Conservation (phyloP, 257 asterid genomes). For the Nemophila menziesii region DNA sequence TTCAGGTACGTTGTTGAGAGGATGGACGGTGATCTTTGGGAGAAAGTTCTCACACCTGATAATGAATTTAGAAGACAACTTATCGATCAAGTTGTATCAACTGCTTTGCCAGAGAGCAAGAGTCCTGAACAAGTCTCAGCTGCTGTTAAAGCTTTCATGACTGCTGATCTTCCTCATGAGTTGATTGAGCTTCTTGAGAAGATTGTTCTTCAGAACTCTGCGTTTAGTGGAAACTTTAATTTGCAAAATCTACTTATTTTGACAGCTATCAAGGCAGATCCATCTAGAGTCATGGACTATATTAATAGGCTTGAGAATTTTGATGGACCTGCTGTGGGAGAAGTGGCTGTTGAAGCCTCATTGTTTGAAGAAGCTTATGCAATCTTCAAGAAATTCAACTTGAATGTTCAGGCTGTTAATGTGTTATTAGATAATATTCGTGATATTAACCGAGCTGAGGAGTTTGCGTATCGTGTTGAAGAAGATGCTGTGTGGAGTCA, state of each 20-base stretch:
- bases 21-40: conserved; percentile 99
- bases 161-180: conserved; percentile 99
- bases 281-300: conserved; percentile 97
- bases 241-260: conserved; percentile 84
- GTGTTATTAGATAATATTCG: conserved; percentile 83
- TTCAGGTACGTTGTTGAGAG: conserved; percentile 93
- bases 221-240: conserved; percentile 97
- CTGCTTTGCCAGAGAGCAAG: conserved; percentile 99
- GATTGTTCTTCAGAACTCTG: conserved; percentile 95
- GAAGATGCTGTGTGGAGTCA: conserved; percentile 99
- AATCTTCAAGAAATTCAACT: conserved; percentile 90
- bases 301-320: conserved; percentile 92
- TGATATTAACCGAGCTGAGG: conserved; percentile 90
- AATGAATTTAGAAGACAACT: conserved; percentile 94
- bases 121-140: conserved; percentile 99
- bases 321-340: conserved; percentile 99
- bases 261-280: conserved; percentile 96
- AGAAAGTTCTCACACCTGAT: conserved; percentile 83
- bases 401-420: conserved; percentile 97
- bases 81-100: conserved; percentile 97
- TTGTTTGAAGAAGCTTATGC: conserved; percentile 93
- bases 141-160: conserved; percentile 98
- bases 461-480: conserved; percentile 96
- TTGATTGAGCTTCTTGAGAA: conserved; percentile 96
- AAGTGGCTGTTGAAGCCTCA: conserved; percentile 92